A percentile compares a stretch with the other conserved stretches of the same genome.
Evolutionary conservation across 371 early-diverging fungal species (phyloP).

Genomic region (Mortierella sp.): DNA sequence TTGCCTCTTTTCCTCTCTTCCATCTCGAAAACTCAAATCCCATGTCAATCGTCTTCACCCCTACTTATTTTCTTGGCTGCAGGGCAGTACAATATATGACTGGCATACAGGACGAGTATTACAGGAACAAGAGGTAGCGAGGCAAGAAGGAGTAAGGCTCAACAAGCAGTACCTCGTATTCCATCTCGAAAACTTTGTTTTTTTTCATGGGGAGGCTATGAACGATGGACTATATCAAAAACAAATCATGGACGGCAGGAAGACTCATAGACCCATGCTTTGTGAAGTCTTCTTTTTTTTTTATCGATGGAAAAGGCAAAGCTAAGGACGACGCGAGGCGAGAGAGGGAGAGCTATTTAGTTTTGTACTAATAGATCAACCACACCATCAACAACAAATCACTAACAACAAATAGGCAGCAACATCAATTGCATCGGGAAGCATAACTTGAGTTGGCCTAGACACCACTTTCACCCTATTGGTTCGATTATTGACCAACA

Average conservation of each 20-base stretch:
- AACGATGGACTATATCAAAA: background rate
- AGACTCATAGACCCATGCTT: background rate
- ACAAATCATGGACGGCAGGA: background rate
- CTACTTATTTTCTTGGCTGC: background rate
- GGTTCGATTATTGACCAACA: conserved; percentile 16
- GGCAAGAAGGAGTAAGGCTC: background rate
- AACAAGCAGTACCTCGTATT: background rate
- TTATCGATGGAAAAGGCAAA: background rate
- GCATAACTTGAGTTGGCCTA: background rate
- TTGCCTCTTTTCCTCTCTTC: background rate
- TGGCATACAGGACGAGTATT: background rate
- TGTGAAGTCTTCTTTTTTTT: background rate
- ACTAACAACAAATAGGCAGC: background rate
- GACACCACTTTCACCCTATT: conserved; percentile 11
- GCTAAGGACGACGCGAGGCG: too few relatives aligned
- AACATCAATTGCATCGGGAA: background rate
- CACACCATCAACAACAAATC: background rate
- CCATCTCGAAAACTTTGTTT: conserved; percentile 8
- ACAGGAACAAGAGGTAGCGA: background rate
- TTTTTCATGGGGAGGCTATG: background rate
- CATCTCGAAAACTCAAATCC: conserved; percentile 4
- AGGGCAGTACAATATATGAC: background rate
- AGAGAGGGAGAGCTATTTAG: background rate
- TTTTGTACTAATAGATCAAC: conserved; percentile 7
- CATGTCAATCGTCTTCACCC: background rate